Evolutionary conservation across 768 basidiomycete species (phyloP).

Genomic region (Russula brevipes): DNA sequence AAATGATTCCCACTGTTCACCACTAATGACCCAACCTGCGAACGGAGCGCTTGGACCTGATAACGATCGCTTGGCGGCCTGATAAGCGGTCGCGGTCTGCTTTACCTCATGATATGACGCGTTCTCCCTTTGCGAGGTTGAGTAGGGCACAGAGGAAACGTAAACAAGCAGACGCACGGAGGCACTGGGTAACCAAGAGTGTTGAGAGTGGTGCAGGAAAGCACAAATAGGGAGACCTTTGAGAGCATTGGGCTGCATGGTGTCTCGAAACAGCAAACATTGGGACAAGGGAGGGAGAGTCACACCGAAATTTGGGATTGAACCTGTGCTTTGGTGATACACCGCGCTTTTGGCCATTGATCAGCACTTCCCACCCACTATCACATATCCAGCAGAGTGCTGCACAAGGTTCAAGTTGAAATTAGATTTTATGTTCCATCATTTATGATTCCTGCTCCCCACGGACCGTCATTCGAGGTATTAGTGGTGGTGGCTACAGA

Average conservation of each 20-base stretch:
- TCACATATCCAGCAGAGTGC: conserved; percentile 70
- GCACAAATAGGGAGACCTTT: conserved; percentile 48
- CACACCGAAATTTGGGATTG: conserved; percentile 57
- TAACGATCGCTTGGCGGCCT: conserved; percentile 46
- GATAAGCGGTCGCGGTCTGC: conserved; percentile 40
- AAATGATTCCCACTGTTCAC: conserved; percentile 51
- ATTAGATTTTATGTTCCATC: conserved; percentile 3
- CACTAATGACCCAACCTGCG: conserved; percentile 58
- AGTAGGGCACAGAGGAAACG: not conserved
- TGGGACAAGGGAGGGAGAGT: not conserved
- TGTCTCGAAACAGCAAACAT: not conserved
- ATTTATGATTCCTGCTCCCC: not conserved
- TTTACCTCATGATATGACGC: conserved; percentile 48
- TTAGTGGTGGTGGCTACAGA: conserved; percentile 14
- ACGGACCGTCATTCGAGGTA: conserved; percentile 69
- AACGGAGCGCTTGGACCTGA: conserved; percentile 45
- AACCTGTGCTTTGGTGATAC: conserved; percentile 66
- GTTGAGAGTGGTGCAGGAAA: conserved; percentile 36
- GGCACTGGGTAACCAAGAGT: conserved; percentile 19
- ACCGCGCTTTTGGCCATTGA: conserved; percentile 76
- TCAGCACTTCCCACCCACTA: conserved; percentile 53
- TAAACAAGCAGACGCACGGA: conserved; percentile 18
- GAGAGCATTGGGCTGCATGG: conserved; percentile 45
- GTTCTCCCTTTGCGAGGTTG: conserved; percentile 13
- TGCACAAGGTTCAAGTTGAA: conserved; percentile 28